Base-by-base conservation (phyloP, 2,329 filamentous ascomycete species). In the Myotisia sp. region DNA sequence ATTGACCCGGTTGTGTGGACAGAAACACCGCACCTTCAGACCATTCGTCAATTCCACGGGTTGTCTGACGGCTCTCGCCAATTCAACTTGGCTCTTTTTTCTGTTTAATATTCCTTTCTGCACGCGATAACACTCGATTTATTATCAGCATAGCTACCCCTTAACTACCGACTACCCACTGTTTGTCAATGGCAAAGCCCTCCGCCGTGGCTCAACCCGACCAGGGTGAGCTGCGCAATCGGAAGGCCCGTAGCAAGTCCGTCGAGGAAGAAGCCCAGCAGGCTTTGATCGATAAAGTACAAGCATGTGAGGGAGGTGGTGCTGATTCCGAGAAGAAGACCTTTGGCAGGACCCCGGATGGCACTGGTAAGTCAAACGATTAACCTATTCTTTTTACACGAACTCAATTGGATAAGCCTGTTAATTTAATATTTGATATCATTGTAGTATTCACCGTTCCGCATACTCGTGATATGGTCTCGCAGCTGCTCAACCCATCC, bases 391-490 rank as follows among this genome's bases (percentile, higher is more conserved):
- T 10, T 3, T 7, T 18, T 13, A 5, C 3, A 24, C 18, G 17
- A 33, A 18, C 10, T 12, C 10, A 7, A n/a, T n/a, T n/a, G n/a
- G n/a, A n/a, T n/a, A n/a, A n/a, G n/a, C 22, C 22, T 24, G 22
- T 24, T 9, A 24, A 24, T 9, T 12, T 12, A 8, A 24, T 12
- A 24, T 24, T 8, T n/a, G n/a, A n/a, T n/a, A 24, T 8, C 22
- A 24, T 29, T 10, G n/a, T 28, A 95, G 90, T 93, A 49, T 98
- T 98, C 55, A 79, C 84, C 38, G 90, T 98, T 36, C 90, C 90
- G 30, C 78, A 84, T 42, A 98, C 90, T 37, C 85, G 94, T 67
- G 90, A 98, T 62, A 95, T 98, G 90, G 87, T 98, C 47, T 92
- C 87, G 33, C 90, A 95, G 62, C 71, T 98, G 36, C 74, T 98